phyloP scores from a whole-genome alignment of 2,329 filamentous ascomycete genomes.

The Sporothrix globosa region DNA sequence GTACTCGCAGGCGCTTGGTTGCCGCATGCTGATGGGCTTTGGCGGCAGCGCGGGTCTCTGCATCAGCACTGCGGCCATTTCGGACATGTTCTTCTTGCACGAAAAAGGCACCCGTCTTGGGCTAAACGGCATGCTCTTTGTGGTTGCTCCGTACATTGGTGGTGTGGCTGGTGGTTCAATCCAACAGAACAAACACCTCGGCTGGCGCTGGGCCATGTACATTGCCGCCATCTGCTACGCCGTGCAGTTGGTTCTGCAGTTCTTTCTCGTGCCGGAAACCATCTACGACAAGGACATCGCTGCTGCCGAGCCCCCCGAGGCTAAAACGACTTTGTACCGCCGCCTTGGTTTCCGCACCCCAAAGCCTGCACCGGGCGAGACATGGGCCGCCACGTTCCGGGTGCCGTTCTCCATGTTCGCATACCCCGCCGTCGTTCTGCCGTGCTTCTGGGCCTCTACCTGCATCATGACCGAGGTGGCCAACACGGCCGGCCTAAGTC shows the following conservation, averaged over 20 bases:
- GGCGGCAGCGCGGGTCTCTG: conserved; percentile 33
- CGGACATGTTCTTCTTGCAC: conserved; percentile 36
- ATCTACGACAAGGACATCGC: conserved; percentile 34
- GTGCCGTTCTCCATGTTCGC: conserved; percentile 35
- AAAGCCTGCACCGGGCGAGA: conserved; percentile 28
- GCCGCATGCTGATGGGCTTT: conserved; percentile 35
- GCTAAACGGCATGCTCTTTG: conserved; percentile 34
- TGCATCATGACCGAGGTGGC: conserved; percentile 36
- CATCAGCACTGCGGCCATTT: conserved; percentile 33
- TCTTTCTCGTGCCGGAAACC: conserved; percentile 34
- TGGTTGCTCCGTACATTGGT: conserved; percentile 33
- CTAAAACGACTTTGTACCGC: conserved; percentile 29
- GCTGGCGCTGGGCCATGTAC: conserved; percentile 37
- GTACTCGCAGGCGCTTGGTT: conserved; percentile 33
- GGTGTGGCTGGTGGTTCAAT: conserved; percentile 34
- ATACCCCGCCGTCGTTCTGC: conserved; percentile 35
- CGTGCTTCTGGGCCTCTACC: conserved; percentile 34
- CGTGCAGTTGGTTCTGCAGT: conserved; percentile 29
- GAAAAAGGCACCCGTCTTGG: conserved; percentile 35
- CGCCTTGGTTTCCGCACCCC: conserved; percentile 34
- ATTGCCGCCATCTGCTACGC: conserved; percentile 32
- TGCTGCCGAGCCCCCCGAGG: conserved; percentile 21
- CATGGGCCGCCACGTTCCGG: conserved; percentile 32
- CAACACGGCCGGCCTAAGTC: conserved; percentile 35
- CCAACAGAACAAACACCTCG: conserved; percentile 31